Base-by-base conservation (phyloP, 2,329 filamentous ascomycete genomes). In the Scedosporium boydii region DNA sequence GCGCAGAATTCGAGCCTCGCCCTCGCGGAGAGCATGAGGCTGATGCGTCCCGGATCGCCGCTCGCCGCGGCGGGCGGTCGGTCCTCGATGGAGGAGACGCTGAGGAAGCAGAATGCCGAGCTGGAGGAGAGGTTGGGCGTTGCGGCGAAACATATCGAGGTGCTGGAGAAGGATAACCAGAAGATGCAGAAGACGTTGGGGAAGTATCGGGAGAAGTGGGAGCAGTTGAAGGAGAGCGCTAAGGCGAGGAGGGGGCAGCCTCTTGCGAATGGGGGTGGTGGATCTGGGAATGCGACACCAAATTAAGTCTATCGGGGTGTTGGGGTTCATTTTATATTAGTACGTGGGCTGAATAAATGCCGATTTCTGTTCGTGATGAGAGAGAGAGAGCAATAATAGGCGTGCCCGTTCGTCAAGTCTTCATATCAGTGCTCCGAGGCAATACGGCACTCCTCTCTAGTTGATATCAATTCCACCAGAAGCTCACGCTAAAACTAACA, bases 401-500 rank as follows among this genome's bases (percentile, higher is more conserved):
- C 27, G 29, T 10, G 44, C 44, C 44, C 44, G 44, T 12, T n/a
- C 1, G 18, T 51, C 46, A 3, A 23, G 7, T 51, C n/a, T 38
- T 38, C 34, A 4, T 56, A 23, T 51, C 44, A 51, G 44, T 51
- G 44, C 10, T n/a, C 14, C 44, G 6, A 51, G 16, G 44, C 4
- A n/a, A n/a, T 51, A 48, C 18, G 18, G 44, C 21, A 14, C 23
- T 58, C 5, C 10, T 27, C 10, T 27, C 10, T 27, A 18, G 29
- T 12, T 59, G 34, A 12, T n/a, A 34, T 42, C 27, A 83, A 66
- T 90, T 89, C 89, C 91, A 99, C 95, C 95, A 99, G 71, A 97
- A 98, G 71, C 92, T 97, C 12, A 98, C 92, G 67, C 93, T 97
- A 70, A 96, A 93, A 70, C 93, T 96, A 21, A 90, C 85, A 63